Percentiles rank a stretch among this genome's conserved stretches.
These are phyloP conservation scores for Talaromyces sp. DNA, from an alignment of 2,329 filamentous ascomycete genomes.

Conservation along the genomic window DNA sequence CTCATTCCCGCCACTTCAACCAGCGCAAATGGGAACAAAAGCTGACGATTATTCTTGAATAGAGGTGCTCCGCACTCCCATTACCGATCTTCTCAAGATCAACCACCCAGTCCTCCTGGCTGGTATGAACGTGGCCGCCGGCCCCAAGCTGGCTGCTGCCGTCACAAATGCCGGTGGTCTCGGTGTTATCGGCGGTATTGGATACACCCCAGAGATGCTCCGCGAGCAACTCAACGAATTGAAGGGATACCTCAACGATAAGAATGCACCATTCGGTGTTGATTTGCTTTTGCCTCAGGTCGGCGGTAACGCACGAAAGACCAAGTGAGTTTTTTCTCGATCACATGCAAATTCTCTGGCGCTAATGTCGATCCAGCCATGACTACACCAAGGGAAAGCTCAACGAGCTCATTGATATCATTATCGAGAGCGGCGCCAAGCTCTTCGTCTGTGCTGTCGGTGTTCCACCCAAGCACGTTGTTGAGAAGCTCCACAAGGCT, in stretches of 20 bases:
- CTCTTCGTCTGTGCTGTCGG: slow-evolving; percentile 97
- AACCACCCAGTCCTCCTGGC: slow-evolving; percentile 93
- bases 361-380: slow-evolving; percentile 61
- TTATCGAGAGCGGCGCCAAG: slow-evolving; percentile 86
- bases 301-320: slow-evolving; percentile 89
- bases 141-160: slow-evolving; percentile 90
- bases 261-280: slow-evolving; percentile 93
- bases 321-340: slow-evolving; percentile 59
- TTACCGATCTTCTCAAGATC: slow-evolving; percentile 97
- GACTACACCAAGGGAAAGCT: slow-evolving; percentile 99
- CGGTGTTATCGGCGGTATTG: slow-evolving; percentile 86
- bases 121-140: slow-evolving; percentile 98
- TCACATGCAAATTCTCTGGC: slow-evolving; percentile 10
- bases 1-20: slow-evolving; percentile 21
- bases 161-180: slow-evolving; percentile 96
- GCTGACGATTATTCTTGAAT: slow-evolving; percentile 56
- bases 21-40: slow-evolving; percentile 5
- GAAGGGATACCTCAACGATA: slow-evolving; percentile 81
- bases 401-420: slow-evolving; percentile 80
- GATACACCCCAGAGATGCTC: slow-evolving; percentile 97
- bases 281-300: slow-evolving; percentile 93
- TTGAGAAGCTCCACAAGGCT: slow-evolving; percentile 82
- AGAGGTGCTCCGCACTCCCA: slow-evolving; percentile 86
- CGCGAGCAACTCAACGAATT: slow-evolving; percentile 91
- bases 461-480: slow-evolving; percentile 81